Conservation (phyloP, 2,329 filamentous ascomycete species). For the Grosmannia huntii region DNA sequence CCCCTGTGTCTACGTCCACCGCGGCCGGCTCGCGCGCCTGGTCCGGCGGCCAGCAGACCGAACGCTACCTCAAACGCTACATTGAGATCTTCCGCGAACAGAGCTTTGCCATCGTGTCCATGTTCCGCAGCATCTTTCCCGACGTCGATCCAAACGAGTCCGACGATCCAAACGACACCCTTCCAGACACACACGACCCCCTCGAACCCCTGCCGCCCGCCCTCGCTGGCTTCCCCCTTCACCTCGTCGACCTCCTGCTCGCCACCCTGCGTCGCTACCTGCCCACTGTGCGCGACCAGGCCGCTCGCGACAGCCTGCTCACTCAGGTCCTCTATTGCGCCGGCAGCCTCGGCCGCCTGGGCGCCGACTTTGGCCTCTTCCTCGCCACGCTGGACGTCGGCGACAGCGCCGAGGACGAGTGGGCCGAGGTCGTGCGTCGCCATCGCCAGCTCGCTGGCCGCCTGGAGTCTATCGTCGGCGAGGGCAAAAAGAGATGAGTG, state of each 20-base stretch:
- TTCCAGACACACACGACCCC: slow-evolving; percentile 20
- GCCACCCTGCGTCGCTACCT: slow-evolving; percentile 66
- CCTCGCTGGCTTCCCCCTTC: slow-evolving; percentile 70
- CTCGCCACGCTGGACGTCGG: slow-evolving; percentile 48
- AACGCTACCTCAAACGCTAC: slow-evolving; percentile 86
- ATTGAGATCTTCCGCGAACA: slow-evolving; percentile 97
- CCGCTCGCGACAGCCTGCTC: slow-evolving; percentile 71
- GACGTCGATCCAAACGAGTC: background rate
- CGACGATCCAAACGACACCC: background rate
- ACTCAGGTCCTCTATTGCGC: slow-evolving; percentile 92
- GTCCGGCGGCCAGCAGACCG: slow-evolving; percentile 78
- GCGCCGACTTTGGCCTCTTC: slow-evolving; percentile 85
- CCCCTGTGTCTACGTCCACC: slow-evolving; percentile 17
- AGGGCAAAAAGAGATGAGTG: background rate
- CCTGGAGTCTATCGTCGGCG: slow-evolving; percentile 52
- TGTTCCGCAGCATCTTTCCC: slow-evolving; percentile 84
- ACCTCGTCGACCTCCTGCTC: slow-evolving; percentile 69
- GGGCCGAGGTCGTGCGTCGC: slow-evolving; percentile 80
- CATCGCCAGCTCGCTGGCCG: slow-evolving; percentile 75
- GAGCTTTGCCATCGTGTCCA: slow-evolving; percentile 87
- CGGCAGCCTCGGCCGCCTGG: slow-evolving; percentile 75
- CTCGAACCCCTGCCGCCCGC: slow-evolving; percentile 58
- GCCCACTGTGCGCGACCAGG: slow-evolving; percentile 67
- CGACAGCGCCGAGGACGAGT: slow-evolving; percentile 47
- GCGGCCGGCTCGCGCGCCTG: slow-evolving; percentile 22